Percentiles rank a stretch among this genome's conserved stretches.
phyloP scores from a whole-genome alignment of 108 stramenopile species.

The Fistulifera pelliculosa region DNA sequence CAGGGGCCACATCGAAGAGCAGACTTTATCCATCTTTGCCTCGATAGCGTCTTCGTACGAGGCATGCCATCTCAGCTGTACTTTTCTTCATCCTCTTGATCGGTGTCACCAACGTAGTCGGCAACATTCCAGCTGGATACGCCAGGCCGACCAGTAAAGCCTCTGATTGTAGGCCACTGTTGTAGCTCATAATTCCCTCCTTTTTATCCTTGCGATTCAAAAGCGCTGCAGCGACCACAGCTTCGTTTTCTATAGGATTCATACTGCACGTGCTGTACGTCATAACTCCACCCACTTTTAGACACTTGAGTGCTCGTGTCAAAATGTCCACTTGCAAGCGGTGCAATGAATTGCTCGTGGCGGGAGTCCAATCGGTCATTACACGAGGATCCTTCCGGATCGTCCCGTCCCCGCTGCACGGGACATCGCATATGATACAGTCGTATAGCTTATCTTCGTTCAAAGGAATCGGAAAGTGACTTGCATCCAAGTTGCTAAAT shows the following conservation, averaged over 20 bases:
- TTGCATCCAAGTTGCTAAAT: constrained; percentile 44
- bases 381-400: constrained; percentile 73
- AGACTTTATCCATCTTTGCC: constrained; percentile 20
- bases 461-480: background rate
- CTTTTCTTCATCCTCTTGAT: constrained; percentile 14
- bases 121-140: constrained; percentile 59
- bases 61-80: constrained; percentile 34
- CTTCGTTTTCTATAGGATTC: constrained; percentile 92
- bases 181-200: constrained; percentile 21
- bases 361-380: constrained; percentile 64
- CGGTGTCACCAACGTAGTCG: constrained; percentile 24
- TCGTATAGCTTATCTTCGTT: constrained; percentile 29
- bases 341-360: constrained; percentile 51
- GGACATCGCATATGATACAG: constrained; percentile 76
- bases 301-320: constrained; percentile 45
- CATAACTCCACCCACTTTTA: constrained; percentile 63
- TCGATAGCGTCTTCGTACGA: constrained; percentile 30
- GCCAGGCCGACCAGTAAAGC: constrained; percentile 42
- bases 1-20: constrained; percentile 51
- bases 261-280: constrained; percentile 83
- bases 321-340: constrained; percentile 66
- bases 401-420: constrained; percentile 87
- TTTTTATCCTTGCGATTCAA: background rate
- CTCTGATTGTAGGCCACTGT: constrained; percentile 36
- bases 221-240: constrained; percentile 76